A percentile compares a stretch with the other conserved stretches of the same genome.
These are phyloP conservation scores for Lasiodiplodia theobromae DNA, from an alignment of 2,329 filamentous ascomycete species.

Conservation along the genomic window DNA sequence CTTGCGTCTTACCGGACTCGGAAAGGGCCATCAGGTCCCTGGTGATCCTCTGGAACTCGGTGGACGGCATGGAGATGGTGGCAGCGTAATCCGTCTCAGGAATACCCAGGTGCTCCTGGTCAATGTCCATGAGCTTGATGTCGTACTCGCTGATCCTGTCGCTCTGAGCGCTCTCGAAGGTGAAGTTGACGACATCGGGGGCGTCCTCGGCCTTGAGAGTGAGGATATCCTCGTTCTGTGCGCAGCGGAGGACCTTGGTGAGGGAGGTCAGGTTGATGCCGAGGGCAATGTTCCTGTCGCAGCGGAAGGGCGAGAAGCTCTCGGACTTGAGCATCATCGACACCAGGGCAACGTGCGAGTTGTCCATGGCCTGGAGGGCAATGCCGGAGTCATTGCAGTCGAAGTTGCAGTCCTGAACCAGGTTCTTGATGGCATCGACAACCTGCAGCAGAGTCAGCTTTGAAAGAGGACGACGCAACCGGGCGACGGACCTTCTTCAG, in stretches of 20 bases:
- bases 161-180: conserved; percentile 88
- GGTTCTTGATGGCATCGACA: conserved; percentile 98
- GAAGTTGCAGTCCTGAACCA: conserved; percentile 99
- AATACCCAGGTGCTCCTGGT: conserved; percentile 98
- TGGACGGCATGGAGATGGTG: conserved; percentile 84
- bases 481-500: conserved; percentile 80
- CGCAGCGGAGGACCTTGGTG: conserved; percentile 95
- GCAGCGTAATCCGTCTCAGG: conserved; percentile 98
- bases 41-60: conserved; percentile 94
- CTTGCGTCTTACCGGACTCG: conserved; percentile 78
- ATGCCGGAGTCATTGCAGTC: conserved; percentile 99
- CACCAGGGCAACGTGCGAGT: conserved; percentile 97
- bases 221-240: conserved; percentile 91
- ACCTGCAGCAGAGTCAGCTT: conserved; percentile 64
- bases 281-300: conserved; percentile 98
- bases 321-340: conserved; percentile 99
- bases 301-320: conserved; percentile 92
- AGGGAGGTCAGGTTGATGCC: conserved; percentile 96
- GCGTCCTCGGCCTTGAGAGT: conserved; percentile 98
- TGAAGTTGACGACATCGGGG: conserved; percentile 92
- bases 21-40: conserved; percentile 90
- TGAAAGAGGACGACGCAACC: neutral
- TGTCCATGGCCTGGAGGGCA: conserved; percentile 99
- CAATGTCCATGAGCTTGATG: conserved; percentile 99
- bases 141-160: conserved; percentile 98